Evolutionary conservation across 1,284 basidiomycete genomes (phyloP), one percentile per base, ranked within the genome.

Genomic region (Abortiporus biennis): DNA sequence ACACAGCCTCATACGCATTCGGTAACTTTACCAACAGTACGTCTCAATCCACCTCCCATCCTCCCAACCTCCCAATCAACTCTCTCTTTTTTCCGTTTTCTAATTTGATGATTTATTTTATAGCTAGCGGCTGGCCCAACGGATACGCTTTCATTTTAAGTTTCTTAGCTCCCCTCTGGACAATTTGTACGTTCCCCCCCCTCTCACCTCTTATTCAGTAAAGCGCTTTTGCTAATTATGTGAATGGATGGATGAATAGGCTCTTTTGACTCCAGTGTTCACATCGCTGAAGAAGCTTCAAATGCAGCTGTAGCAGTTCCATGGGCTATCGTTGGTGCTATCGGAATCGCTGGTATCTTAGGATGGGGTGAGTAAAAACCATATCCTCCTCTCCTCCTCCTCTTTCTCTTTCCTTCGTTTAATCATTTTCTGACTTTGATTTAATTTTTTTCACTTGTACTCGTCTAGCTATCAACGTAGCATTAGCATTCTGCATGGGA

Each of bases 121-220:
- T 44, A 82, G 80, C 75, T 9, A 71, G 75, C 41, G 76, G 77
- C 6, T 90, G 84, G 83, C 66, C 77, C 0, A 66, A 73, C 51
- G 83, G 84, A 1, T 88, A 74, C 50, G 81, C 88, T 0, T 91
- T 90, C 55, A 72, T 89, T 29, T 59, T 88, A 21, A 83, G 81
- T 44, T 85, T 87, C 57, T 65, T 89, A 22, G 78, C 85, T 0
- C 86, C 88, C 0, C 66, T 83, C 3, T 90, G 87, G 87, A 83
- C 85, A 0, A 81, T 88, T 37, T 69, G 80, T 80, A 54, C 46
- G 70, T 40, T 6, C 17, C 4, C 15, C 16, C 11, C 6, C 5
- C 15, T 17, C 35, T 43, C 31, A 19, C 5, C 17, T 39, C 12
- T 11, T 11, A 3, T 16, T 1, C 20, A 1, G 34, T 19, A 8